These are phyloP conservation scores for Melampsora americana DNA, from an alignment of 1,284 basidiomycete species.

Conservation along the genomic window DNA sequence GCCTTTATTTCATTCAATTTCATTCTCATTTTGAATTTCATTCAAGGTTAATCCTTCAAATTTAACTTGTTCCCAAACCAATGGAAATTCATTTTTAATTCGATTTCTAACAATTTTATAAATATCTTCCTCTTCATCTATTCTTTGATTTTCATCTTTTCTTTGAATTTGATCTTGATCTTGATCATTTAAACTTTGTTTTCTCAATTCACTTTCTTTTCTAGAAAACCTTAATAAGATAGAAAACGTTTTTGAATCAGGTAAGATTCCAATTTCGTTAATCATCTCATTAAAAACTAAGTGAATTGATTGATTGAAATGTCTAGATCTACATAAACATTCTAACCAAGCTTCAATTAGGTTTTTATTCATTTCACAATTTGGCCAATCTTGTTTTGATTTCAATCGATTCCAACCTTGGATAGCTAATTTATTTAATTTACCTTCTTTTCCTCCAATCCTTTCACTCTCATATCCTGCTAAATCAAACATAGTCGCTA, in stretches of 20 bases:
- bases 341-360: constrained; percentile 78
- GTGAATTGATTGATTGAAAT: constrained; percentile 67
- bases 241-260: constrained; percentile 53
- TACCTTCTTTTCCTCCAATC: constrained; percentile 44
- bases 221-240: constrained; percentile 55
- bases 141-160: background rate
- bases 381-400: constrained; percentile 55
- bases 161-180: background rate
- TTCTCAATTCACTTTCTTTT: constrained; percentile 45
- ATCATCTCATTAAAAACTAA: constrained; percentile 65
- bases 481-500: constrained; percentile 79
- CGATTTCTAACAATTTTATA: constrained; percentile 41
- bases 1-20: background rate
- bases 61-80: constrained; percentile 47
- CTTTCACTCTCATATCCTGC: constrained; percentile 64
- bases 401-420: constrained; percentile 7
- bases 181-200: constrained; percentile 20
- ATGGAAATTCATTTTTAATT: constrained; percentile 49
- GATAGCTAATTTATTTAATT: constrained; percentile 41
- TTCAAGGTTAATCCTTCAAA: constrained; percentile 11
- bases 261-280: constrained; percentile 45
- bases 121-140: constrained; percentile 16
- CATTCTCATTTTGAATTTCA: constrained; percentile 7
- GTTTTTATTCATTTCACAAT: constrained; percentile 57
- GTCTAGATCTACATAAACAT: constrained; percentile 71